A percentile compares a stretch with the other conserved stretches of the same genome.
Conservation (phyloP, 345 rosid genomes). For the Rubroshorea leprosula region DNA sequence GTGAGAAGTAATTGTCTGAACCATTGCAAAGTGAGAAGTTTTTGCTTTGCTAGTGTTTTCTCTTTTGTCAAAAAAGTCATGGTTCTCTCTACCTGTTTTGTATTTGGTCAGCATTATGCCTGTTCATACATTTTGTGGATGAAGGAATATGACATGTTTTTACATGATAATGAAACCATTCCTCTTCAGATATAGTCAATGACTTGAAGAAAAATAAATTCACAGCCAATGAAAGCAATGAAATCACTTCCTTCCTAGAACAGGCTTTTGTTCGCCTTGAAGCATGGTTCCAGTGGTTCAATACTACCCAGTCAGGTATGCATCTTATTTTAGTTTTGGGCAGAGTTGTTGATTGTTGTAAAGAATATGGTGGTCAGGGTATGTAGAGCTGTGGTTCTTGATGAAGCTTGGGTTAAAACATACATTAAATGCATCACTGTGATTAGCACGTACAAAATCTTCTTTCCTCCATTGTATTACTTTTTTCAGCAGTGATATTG, state of each 20-base stretch:
- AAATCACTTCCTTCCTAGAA: constrained; percentile 61
- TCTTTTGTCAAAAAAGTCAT: neutral
- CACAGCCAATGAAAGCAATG: constrained; percentile 40
- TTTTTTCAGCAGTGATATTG: neutral
- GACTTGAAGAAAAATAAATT: constrained; percentile 57
- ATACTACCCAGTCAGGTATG: constrained; percentile 77
- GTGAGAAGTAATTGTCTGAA: no score
- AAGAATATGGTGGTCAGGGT: neutral
- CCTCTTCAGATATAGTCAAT: constrained; percentile 47
- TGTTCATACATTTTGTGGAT: neutral
- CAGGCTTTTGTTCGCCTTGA: constrained; percentile 72
- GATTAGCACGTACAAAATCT: no score
- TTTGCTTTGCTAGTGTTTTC: constrained; percentile 6
- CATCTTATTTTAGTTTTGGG: constrained; percentile 1
- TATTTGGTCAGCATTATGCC: neutral
- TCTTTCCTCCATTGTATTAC: no score
- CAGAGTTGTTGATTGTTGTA: neutral
- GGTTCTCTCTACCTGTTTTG: neutral
- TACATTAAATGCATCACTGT: no score
- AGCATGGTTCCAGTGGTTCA: constrained; percentile 90
- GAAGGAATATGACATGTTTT: constrained; percentile 4
- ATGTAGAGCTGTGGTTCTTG: neutral
- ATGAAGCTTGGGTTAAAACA: neutral
- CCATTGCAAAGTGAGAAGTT: no score
- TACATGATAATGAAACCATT: constrained; percentile 7